Conservation (phyloP, 306 rosid genomes). For the Vigna hirtella region DNA sequence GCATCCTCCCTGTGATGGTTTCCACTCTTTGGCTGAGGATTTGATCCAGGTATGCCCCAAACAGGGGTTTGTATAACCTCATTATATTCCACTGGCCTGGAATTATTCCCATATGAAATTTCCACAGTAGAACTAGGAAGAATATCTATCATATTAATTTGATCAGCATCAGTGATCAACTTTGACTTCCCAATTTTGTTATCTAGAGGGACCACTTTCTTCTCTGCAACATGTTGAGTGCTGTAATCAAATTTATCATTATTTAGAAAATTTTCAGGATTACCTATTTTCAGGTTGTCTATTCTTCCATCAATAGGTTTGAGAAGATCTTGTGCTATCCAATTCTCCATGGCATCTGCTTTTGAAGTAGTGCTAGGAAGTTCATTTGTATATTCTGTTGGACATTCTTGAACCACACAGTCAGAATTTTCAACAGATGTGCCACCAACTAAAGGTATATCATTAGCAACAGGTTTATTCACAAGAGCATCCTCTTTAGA, state of each 20-base stretch:
- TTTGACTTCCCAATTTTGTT: constrained; percentile 50
- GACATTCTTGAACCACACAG: constrained; percentile 53
- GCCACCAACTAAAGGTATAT: constrained; percentile 50
- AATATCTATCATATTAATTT: constrained; percentile 49
- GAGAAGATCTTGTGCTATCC: constrained; percentile 56
- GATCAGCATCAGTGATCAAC: constrained; percentile 45
- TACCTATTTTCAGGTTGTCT: constrained; percentile 52
- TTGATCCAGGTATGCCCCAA: constrained; percentile 66
- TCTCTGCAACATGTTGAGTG: constrained; percentile 52
- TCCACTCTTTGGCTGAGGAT: constrained; percentile 60
- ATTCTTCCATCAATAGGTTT: constrained; percentile 65
- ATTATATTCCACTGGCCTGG: constrained; percentile 61
- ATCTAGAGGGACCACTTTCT: constrained; percentile 51
- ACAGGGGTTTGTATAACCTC: constrained; percentile 63
- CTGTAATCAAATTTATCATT: constrained; percentile 55
- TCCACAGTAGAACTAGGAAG: constrained; percentile 54
- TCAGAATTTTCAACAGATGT: constrained; percentile 55
- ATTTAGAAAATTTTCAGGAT: constrained; percentile 55
- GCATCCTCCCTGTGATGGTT: constrained; percentile 54
- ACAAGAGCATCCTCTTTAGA: constrained; percentile 50
- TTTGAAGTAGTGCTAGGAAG: constrained; percentile 50
- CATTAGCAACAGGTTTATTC: constrained; percentile 52
- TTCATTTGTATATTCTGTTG: constrained; percentile 54
- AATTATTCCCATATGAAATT: constrained; percentile 50
- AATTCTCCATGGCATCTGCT: constrained; percentile 54